A percentile compares a stretch with the other conserved stretches of the same genome.
Conservation (phyloP, 2,329 filamentous ascomycete species). For the Endothia cerciana region DNA sequence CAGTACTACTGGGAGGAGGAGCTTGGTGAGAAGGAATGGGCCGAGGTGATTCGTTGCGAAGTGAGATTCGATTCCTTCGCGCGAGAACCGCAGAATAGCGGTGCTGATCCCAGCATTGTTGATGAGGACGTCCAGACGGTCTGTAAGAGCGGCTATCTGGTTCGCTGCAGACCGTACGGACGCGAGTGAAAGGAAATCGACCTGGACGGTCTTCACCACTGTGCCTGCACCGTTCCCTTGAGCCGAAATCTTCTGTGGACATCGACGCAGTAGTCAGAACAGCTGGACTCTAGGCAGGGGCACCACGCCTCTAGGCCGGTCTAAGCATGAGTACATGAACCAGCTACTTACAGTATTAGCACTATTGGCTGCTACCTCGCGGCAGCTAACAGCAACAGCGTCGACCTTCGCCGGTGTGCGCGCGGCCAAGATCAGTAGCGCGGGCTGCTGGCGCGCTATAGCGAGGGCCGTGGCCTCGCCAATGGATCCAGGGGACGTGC, state of each 20-base stretch:
- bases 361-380: slow-evolving; percentile 15
- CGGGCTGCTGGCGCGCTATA: slow-evolving; percentile 40
- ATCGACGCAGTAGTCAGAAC: not conserved
- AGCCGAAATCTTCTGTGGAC: slow-evolving; percentile 11
- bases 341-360: slow-evolving; percentile 7
- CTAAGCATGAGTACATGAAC: not conserved
- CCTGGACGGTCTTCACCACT: slow-evolving; percentile 35
- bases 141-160: slow-evolving; percentile 33
- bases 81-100: slow-evolving; percentile 37
- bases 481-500: slow-evolving; percentile 43
- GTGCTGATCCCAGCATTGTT: slow-evolving; percentile 52
- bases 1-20: slow-evolving; percentile 39
- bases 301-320: slow-evolving; percentile 9
- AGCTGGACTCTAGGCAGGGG: not conserved
- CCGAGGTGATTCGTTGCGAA: slow-evolving; percentile 41
- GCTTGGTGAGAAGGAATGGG: slow-evolving; percentile 42
- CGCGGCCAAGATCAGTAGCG: slow-evolving; percentile 44
- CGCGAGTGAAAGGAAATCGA: slow-evolving; percentile 37
- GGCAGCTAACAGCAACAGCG: slow-evolving; percentile 34
- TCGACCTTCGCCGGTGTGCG: slow-evolving; percentile 41
- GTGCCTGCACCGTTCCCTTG: slow-evolving; percentile 26
- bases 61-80: slow-evolving; percentile 41
- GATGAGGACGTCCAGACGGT: slow-evolving; percentile 45
- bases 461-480: slow-evolving; percentile 41
- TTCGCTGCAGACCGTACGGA: slow-evolving; percentile 40